These are phyloP conservation scores for Leishmania tropica DNA, from an alignment of 208 protist species.

Conservation along the genomic window DNA sequence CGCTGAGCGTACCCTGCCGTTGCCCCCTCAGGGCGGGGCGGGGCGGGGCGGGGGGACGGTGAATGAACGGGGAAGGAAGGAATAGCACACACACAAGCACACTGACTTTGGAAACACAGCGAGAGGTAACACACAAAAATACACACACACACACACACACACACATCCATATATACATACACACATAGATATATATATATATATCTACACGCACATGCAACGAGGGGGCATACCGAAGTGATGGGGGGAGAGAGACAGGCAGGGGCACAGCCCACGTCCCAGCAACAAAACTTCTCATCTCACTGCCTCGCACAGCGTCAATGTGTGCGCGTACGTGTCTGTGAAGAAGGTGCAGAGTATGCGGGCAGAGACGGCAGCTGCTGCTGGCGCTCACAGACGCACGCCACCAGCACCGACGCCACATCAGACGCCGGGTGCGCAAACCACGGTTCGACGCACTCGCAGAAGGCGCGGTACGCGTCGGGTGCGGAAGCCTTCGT, in stretches of 20 bases:
- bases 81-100: neutral
- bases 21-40: neutral
- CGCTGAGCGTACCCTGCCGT: neutral
- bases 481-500: neutral
- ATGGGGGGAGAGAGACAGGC: too few species aligned
- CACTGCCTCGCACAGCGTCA: neutral
- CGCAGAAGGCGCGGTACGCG: slow-evolving; percentile 16
- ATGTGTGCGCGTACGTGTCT: neutral
- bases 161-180: too few species aligned
- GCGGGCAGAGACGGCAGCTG: neutral
- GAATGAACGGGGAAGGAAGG: neutral
- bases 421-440: slow-evolving; percentile 1
- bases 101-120: too few species aligned
- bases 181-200: too few species aligned
- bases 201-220: neutral
- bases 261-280: neutral
- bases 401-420: slow-evolving; percentile 8
- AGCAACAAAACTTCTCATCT: too few species aligned
- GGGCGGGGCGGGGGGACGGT: neutral
- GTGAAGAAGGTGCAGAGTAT: neutral
- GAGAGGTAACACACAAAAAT: neutral
- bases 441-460: slow-evolving; percentile 28
- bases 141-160: too few species aligned
- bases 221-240: neutral
- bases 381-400: slow-evolving; percentile 11